A percentile compares a stretch with the other conserved stretches of the same genome.
phyloP scores from a whole-genome alignment of 495 filamentous ascomycete species.

The Pyrenula massariospora region DNA sequence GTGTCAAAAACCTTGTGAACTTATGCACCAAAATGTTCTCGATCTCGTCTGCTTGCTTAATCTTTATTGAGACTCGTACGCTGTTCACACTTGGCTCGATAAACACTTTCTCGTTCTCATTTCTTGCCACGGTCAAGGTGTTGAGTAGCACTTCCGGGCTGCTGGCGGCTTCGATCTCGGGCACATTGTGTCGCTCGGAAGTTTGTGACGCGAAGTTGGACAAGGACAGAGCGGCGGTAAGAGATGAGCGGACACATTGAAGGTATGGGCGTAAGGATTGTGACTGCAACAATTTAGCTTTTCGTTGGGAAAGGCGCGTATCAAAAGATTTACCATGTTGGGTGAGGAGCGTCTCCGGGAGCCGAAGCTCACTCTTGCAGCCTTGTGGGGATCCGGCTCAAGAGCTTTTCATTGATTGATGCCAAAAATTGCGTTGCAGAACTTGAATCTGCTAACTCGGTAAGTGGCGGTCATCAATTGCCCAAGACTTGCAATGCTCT shows the following conservation, averaged over 20 bases:
- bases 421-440: background rate
- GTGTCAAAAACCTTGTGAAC: constrained; percentile 90
- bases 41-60: constrained; percentile 98
- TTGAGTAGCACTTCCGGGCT: constrained; percentile 94
- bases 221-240: constrained; percentile 87
- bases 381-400: background rate
- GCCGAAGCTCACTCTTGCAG: background rate
- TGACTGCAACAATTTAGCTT: constrained; percentile 43
- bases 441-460: no score
- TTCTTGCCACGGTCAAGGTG: constrained; percentile 74
- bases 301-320: background rate
- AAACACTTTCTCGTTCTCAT: constrained; percentile 76
- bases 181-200: constrained; percentile 93
- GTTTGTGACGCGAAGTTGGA: constrained; percentile 97
- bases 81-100: constrained; percentile 96
- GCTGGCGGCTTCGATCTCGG: constrained; percentile 85
- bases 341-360: background rate
- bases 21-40: constrained; percentile 96
- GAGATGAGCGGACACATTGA: constrained; percentile 85
- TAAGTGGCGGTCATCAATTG: no score
- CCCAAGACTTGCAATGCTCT: no score
- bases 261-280: constrained; percentile 98
- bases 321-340: background rate
- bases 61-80: constrained; percentile 89
- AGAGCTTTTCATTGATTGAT: background rate